phyloP scores from a whole-genome alignment of 2,329 filamentous ascomycete genomes.

The Ophiostoma perfectum region DNA sequence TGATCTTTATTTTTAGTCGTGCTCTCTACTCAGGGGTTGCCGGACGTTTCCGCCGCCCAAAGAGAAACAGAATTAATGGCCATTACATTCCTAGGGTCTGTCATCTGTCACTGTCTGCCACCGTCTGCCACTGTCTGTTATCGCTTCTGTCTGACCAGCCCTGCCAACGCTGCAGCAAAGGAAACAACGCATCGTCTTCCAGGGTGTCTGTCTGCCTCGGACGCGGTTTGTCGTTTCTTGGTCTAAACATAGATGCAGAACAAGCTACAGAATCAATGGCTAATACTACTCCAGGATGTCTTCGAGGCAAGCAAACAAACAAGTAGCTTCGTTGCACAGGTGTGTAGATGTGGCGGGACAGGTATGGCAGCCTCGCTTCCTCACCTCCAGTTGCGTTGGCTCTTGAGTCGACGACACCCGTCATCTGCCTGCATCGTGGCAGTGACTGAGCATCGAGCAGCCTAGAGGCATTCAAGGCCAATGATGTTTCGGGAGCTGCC shows the following conservation, averaged over 20 bases:
- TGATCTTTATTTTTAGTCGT: constrained; percentile 1
- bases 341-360: background rate
- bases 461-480: too few relatives aligned
- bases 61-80: background rate
- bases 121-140: too few relatives aligned
- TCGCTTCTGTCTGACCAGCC: background rate
- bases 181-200: too few relatives aligned
- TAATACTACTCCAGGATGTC: too few relatives aligned
- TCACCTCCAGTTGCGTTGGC: background rate
- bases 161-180: too few relatives aligned
- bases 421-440: background rate
- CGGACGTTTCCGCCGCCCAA: background rate
- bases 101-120: too few relatives aligned
- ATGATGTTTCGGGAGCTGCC: too few relatives aligned
- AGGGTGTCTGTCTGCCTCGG: background rate
- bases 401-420: background rate
- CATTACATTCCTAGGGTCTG: too few relatives aligned
- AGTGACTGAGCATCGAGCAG: background rate
- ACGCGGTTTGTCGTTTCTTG: background rate
- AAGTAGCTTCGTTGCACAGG: background rate
- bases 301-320: too few relatives aligned
- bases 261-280: too few relatives aligned
- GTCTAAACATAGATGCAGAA: background rate
- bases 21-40: background rate
- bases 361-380: background rate